phyloP scores from a whole-genome alignment of 2,329 filamentous ascomycete species.

The Fusarium setosum region DNA sequence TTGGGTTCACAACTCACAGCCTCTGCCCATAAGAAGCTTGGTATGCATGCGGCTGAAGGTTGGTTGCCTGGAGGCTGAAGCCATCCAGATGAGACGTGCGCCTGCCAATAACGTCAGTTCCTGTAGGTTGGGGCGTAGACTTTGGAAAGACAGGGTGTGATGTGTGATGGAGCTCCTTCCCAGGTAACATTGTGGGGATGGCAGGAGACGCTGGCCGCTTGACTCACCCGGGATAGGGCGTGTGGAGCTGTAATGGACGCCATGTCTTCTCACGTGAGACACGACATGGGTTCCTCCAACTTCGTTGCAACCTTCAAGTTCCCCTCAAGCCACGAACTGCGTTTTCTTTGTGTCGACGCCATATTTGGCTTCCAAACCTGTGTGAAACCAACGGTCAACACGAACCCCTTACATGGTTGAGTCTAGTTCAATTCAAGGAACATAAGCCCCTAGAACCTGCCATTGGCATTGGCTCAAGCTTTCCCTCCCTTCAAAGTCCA shows the following conservation, averaged over 20 bases:
- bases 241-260: conserved; percentile 12
- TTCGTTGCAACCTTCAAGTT: background rate
- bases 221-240: conserved; percentile 36
- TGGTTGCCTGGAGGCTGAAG: conserved; percentile 28
- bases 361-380: background rate
- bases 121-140: background rate
- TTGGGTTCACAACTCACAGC: background rate
- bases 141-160: background rate
- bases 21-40: background rate
- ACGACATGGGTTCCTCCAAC: background rate
- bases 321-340: background rate
- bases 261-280: conserved; percentile 16
- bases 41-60: conserved; percentile 25
- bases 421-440: too few species aligned
- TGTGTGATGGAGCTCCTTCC: background rate
- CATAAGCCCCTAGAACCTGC: too few species aligned
- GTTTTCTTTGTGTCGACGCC: background rate
- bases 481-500: too few species aligned
- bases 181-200: background rate
- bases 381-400: background rate
- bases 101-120: background rate
- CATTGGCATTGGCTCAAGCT: too few species aligned
- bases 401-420: too few species aligned
- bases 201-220: conserved; percentile 24
- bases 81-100: conserved; percentile 7